Base-by-base conservation (phyloP, 768 basidiomycete species). In the Leccinum arenicola region DNA sequence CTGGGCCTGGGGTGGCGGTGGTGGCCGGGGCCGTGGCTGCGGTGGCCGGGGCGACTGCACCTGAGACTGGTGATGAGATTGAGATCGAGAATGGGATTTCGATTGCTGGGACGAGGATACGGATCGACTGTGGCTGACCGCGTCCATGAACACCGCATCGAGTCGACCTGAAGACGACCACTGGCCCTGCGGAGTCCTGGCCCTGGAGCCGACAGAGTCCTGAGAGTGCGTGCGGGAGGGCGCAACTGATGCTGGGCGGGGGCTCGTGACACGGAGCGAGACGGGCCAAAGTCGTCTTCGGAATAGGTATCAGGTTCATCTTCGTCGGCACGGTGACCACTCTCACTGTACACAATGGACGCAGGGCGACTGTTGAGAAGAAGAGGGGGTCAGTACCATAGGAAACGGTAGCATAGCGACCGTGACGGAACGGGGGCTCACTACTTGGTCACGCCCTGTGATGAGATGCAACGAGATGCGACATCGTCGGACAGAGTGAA, bases 261-360 rank as follows among this genome's bases (percentile, higher is more conserved):
- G 4, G 69, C 70, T 7, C 72, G 72, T 56, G 72, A 75, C 59
- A 70, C 62, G 15, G 74, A 19, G 56, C 68, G 63, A 60, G 72
- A 73, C 7, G 70, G 65, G 4, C 69, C 71, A 56, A 69, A 72
- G 58, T 89, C 87, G 59, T 90, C 89, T 69, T 89, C 88, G 1
- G 85, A 83, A 57, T 80, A 84, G 12, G 72, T 68, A 61, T 89
- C 87, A 0, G 77, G 78, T 63, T 91, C 89, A 40, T 89, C 88
- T 68, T 92, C 89, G 38, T 89, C 88, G 5, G 82, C 78, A 56
- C 88, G 83, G 61, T 85, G 84, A 0, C 89, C 89, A 54, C 88
- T 81, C 74, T 92, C 89, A 68, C 89, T 91, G 74, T 89, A 91
- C 11, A 92, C 83, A 56, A 92, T 92, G 7, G 86, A 84, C 1